phyloP scores from a whole-genome alignment of 345 rosid species.

The Microthlaspi erraticum region DNA sequence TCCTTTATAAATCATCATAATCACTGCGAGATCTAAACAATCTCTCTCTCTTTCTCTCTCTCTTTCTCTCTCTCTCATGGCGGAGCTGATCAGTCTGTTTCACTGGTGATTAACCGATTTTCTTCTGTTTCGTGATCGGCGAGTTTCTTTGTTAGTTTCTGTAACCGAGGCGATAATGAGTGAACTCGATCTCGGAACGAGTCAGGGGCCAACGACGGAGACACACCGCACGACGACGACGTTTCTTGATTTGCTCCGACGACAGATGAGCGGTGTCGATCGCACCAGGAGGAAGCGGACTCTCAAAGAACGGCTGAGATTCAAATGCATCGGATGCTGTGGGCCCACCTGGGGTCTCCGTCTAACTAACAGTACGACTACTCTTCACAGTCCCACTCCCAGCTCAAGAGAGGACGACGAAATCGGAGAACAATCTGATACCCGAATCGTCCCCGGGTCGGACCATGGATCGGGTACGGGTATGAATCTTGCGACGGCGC shows the following conservation, averaged over 20 bases:
- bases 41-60: conserved; percentile 19
- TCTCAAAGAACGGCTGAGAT: conserved; percentile 68
- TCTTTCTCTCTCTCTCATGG: conserved; percentile 1
- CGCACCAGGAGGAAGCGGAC: conserved; percentile 52
- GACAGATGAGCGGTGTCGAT: conserved; percentile 60
- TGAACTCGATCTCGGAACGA: conserved; percentile 48
- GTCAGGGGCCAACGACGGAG: conserved; percentile 53
- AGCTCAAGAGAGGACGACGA: conserved; percentile 45
- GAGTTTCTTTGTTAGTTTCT: not conserved
- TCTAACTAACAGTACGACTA: conserved; percentile 33
- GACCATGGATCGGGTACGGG: conserved; percentile 44
- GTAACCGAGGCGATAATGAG: conserved; percentile 49
- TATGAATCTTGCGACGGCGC: conserved; percentile 90
- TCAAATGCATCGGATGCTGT: conserved; percentile 70
- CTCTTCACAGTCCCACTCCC: conserved; percentile 45
- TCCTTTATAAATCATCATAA: conserved; percentile 39
- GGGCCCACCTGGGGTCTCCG: conserved; percentile 66
- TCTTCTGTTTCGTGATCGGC: not conserved
- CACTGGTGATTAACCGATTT: not conserved
- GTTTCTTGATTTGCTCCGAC: conserved; percentile 57
- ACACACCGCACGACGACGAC: conserved; percentile 50
- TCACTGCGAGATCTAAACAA: conserved; percentile 13
- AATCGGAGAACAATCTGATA: conserved; percentile 31
- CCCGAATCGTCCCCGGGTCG: conserved; percentile 3
- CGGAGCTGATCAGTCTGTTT: conserved; percentile 19